Evolutionary conservation across 306 rosid genomes (phyloP).

Genomic region (Oemleria cerasiformis): DNA sequence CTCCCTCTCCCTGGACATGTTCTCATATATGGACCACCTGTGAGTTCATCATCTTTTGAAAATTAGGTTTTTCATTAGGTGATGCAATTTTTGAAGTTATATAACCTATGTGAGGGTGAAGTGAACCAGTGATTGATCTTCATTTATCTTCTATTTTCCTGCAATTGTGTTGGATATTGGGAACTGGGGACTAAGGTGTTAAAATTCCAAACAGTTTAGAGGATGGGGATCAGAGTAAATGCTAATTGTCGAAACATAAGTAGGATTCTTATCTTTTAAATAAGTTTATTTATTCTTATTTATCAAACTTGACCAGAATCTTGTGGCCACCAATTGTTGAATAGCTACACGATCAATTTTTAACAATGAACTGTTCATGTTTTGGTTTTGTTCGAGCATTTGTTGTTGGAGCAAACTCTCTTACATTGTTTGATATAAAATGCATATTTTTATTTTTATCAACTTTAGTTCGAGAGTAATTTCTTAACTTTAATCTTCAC

Average conservation of each 20-base stretch:
- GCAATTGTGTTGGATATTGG: neutral
- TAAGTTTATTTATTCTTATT: neutral
- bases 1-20: slow-evolving; percentile 89
- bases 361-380: neutral
- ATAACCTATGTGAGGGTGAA: neutral
- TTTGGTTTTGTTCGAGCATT: neutral
- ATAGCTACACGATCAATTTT: neutral
- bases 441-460: neutral
- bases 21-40: slow-evolving; percentile 86
- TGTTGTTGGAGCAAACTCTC: neutral
- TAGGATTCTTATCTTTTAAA: neutral
- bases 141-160: neutral
- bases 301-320: neutral
- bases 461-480: neutral
- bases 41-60: slow-evolving; percentile 37
- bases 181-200: neutral
- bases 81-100: neutral
- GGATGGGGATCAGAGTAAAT: neutral
- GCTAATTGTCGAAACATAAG: neutral
- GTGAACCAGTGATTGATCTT: neutral
- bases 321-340: neutral
- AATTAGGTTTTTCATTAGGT: neutral
- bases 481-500: neutral
- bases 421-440: neutral
- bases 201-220: neutral